These are phyloP conservation scores for Choanephora cucurbitarum DNA, from an alignment of 371 early-diverging fungal genomes.

Conservation along the genomic window DNA sequence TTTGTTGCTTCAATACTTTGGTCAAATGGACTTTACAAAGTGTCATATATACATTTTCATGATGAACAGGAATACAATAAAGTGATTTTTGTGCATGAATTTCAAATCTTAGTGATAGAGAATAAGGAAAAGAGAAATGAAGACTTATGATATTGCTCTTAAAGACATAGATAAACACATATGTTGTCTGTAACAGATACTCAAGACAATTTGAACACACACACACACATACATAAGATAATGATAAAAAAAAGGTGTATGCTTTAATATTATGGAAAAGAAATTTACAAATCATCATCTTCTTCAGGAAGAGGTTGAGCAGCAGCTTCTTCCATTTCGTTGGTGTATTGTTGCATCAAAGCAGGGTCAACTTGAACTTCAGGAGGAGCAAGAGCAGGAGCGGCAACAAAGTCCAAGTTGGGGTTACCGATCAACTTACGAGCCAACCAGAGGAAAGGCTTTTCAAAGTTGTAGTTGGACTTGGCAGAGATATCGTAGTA, in stretches of 20 bases:
- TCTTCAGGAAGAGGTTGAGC: slow-evolving; percentile 89
- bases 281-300: slow-evolving; percentile 70
- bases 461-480: slow-evolving; percentile 99
- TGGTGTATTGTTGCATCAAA: slow-evolving; percentile 78
- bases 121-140: too few species aligned
- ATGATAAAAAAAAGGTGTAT: background rate
- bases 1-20: background rate
- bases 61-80: too few species aligned
- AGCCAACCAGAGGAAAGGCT: slow-evolving; percentile 99
- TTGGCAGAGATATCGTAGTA: slow-evolving; percentile 99
- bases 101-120: too few species aligned
- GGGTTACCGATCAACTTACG: slow-evolving; percentile 96
- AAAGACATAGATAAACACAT: too few species aligned
- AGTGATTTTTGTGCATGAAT: background rate
- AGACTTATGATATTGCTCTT: too few species aligned
- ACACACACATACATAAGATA: too few species aligned
- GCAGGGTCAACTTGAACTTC: slow-evolving; percentile 87
- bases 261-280: background rate
- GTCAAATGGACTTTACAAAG: too few species aligned
- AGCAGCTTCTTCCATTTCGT: slow-evolving; percentile 79
- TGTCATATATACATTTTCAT: too few species aligned
- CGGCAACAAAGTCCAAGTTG: slow-evolving; percentile 96
- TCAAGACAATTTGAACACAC: too few species aligned
- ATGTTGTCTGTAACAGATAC: too few species aligned
- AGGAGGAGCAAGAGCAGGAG: slow-evolving; percentile 97